Percentiles rank a stretch among this genome's conserved stretches.
phyloP scores from a whole-genome alignment of 1,284 basidiomycete species.

The Tilletia caries region DNA sequence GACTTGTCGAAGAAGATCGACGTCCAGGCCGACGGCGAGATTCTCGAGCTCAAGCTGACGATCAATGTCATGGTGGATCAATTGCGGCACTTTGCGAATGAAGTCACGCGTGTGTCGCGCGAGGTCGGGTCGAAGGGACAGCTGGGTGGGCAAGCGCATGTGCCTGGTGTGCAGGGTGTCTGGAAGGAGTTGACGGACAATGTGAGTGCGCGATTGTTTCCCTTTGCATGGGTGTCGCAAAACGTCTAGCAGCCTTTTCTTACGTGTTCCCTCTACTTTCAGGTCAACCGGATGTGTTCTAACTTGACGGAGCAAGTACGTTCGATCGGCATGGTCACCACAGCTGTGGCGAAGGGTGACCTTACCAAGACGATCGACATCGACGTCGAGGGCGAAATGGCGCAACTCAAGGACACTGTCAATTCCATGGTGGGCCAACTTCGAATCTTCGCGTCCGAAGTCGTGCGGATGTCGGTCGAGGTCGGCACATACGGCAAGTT shows the following conservation, averaged over 20 bases:
- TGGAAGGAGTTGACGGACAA: conserved; percentile 54
- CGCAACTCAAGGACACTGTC: conserved; percentile 75
- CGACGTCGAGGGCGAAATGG: conserved; percentile 86
- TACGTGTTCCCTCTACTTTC: conserved; percentile 7
- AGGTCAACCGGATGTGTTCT: conserved; percentile 90
- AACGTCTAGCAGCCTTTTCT: conserved; percentile 4
- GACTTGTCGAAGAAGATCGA: conserved; percentile 95
- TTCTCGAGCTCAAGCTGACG: conserved; percentile 93
- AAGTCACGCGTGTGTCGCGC: conserved; percentile 88
- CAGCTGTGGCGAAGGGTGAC: conserved; percentile 69
- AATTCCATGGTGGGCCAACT: conserved; percentile 86
- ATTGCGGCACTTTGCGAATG: conserved; percentile 83
- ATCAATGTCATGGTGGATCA: conserved; percentile 94
- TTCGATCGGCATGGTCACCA: conserved; percentile 83
- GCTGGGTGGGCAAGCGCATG: conserved; percentile 53
- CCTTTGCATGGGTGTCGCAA: background rate
- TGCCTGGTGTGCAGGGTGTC: conserved; percentile 53
- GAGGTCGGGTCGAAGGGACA: conserved; percentile 43
- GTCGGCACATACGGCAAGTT: conserved; percentile 53
- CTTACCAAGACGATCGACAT: conserved; percentile 63
- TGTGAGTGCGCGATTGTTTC: conserved; percentile 17
- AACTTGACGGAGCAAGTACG: conserved; percentile 91
- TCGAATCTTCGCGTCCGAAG: conserved; percentile 77
- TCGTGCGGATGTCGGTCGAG: conserved; percentile 54
- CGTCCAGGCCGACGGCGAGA: conserved; percentile 93